Evolutionary conservation across 2,329 filamentous ascomycete species (phyloP).

Genomic region (Botrytis paeoniae): DNA sequence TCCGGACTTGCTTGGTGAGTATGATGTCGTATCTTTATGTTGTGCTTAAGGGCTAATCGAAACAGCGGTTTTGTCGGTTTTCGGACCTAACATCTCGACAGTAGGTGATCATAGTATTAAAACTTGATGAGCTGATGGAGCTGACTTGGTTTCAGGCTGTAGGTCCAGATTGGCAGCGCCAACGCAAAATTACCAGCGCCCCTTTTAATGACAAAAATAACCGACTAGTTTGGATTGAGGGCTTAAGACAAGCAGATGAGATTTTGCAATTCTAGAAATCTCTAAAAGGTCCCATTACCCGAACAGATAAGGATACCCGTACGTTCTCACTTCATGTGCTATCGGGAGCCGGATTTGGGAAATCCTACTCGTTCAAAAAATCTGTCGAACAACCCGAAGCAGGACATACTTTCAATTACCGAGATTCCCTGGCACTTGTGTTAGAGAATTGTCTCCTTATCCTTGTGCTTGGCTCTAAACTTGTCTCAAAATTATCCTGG

Average conservation of each 20-base stretch:
- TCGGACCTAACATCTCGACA: slow-evolving; percentile 2
- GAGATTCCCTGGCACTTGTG: not conserved
- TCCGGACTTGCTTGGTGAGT: slow-evolving; percentile 3
- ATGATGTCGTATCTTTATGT: not conserved
- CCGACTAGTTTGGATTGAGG: slow-evolving; percentile 5
- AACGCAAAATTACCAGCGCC: slow-evolving; percentile 3
- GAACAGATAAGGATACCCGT: not conserved
- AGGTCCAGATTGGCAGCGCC: slow-evolving; percentile 5
- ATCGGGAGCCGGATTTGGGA: slow-evolving; percentile 2
- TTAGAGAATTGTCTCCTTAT: slow-evolving; percentile 5
- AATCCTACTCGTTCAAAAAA: slow-evolving; percentile 6
- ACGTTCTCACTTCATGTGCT: not conserved
- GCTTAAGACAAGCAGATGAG: slow-evolving; percentile 6
- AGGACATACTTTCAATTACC: not conserved
- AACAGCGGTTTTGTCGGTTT: not conserved
- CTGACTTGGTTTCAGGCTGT: not conserved
- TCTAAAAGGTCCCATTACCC: not conserved
- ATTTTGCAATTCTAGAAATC: slow-evolving; percentile 13
- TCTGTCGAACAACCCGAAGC: not conserved
- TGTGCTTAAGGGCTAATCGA: not conserved
- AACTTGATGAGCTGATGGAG: not conserved
- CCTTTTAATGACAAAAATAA: slow-evolving; percentile 12
- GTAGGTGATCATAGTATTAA: not conserved
- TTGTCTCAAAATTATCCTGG: not conserved
- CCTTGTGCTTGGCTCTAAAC: not conserved